These are phyloP conservation scores for Phytophthora palmivora DNA, from an alignment of 352 stramenopile species.

Conservation along the genomic window DNA sequence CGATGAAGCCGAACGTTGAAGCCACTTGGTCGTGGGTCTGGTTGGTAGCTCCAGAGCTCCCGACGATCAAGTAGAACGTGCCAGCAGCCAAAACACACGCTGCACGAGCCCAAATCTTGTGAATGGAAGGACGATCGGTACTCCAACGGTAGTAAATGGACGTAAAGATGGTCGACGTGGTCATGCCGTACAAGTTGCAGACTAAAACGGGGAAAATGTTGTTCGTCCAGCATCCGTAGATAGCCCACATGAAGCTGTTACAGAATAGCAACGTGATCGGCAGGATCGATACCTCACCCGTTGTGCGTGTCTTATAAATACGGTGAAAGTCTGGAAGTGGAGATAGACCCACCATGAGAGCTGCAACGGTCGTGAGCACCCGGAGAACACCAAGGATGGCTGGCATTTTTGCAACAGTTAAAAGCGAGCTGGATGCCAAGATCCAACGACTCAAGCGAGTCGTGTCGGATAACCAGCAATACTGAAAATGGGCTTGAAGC, in stretches of 20 bases:
- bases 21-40: slow-evolving; percentile 23
- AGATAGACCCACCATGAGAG: slow-evolving; percentile 41
- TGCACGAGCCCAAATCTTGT: slow-evolving; percentile 30
- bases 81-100: slow-evolving; percentile 36
- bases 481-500: slow-evolving; percentile 40
- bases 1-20: slow-evolving; percentile 29
- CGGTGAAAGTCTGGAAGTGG: slow-evolving; percentile 42
- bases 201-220: slow-evolving; percentile 43
- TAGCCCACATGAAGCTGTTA: slow-evolving; percentile 47
- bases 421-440: too few species aligned
- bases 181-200: slow-evolving; percentile 38
- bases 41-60: slow-evolving; percentile 26
- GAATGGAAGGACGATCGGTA: slow-evolving; percentile 16
- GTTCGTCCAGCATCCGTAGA: slow-evolving; percentile 48
- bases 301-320: slow-evolving; percentile 38
- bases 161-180: slow-evolving; percentile 34
- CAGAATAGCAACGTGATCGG: slow-evolving; percentile 41
- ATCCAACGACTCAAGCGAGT: too few species aligned
- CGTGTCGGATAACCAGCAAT: slow-evolving; percentile 14
- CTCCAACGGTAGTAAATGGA: slow-evolving; percentile 49
- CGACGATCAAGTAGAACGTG: slow-evolving; percentile 52
- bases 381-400: slow-evolving; percentile 26
- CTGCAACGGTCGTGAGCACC: slow-evolving; percentile 37
- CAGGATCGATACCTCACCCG: slow-evolving; percentile 40
- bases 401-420: slow-evolving; percentile 13